Conservation (phyloP, 169 alveolate species). For the Plasmodium fragile region DNA sequence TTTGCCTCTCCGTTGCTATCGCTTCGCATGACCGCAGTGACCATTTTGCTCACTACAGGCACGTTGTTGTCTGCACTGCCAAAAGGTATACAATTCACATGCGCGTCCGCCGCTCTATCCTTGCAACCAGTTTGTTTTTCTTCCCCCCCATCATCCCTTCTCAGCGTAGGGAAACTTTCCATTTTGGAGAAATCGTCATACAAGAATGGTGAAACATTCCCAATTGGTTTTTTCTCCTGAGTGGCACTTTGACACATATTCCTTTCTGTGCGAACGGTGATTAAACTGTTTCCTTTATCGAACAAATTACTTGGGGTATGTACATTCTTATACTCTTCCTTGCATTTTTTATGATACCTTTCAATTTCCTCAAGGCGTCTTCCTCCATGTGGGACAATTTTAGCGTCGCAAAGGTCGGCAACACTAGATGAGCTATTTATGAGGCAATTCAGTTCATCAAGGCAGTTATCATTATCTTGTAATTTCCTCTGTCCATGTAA, state of each 20-base stretch:
- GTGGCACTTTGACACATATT: not conserved
- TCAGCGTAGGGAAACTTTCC: not conserved
- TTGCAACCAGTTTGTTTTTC: not conserved
- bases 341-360: constrained; percentile 22
- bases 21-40: not conserved
- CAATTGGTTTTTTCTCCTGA: not conserved
- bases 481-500: not conserved
- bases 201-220: not conserved
- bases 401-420: not conserved
- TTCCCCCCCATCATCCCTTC: not conserved
- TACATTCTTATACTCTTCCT: constrained; percentile 35
- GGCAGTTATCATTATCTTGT: constrained; percentile 26
- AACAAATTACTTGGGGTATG: not conserved
- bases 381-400: not conserved
- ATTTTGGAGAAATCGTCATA: not conserved
- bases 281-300: not conserved
- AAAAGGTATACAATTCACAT: not conserved
- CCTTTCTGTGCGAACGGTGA: not conserved
- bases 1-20: not conserved
- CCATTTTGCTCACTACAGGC: not conserved
- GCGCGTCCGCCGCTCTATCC: not conserved
- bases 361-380: not conserved
- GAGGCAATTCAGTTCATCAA: constrained; percentile 34
- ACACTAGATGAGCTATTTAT: not conserved
- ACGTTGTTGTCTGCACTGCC: not conserved